Evolutionary conservation across 257 asterid species (phyloP).

Genomic region (Solanum commersonii): DNA sequence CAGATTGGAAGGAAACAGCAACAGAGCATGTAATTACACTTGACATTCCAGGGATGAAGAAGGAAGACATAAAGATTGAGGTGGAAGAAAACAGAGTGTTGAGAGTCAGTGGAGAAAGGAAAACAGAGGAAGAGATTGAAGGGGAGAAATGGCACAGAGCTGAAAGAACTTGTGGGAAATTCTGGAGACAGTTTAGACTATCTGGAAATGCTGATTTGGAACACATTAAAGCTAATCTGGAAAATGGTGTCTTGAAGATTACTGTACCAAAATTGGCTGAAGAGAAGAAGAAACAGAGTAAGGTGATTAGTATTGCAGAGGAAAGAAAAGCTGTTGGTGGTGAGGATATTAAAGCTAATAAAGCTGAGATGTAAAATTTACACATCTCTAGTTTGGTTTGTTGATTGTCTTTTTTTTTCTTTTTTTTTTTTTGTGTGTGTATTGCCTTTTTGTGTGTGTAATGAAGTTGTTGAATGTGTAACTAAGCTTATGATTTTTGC

Average conservation of each 20-base stretch:
- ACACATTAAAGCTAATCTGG: neutral
- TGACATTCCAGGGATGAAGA: neutral
- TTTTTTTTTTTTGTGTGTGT: rapidly evolving
- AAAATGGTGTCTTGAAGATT: neutral
- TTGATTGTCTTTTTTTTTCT: neutral
- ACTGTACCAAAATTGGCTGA: neutral
- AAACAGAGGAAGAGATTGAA: neutral
- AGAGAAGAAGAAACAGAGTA: neutral
- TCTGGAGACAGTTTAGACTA: neutral
- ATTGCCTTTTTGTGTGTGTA: neutral
- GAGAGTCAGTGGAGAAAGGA: neutral
- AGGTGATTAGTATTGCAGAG: neutral
- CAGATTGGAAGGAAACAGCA: neutral
- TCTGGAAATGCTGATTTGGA: neutral
- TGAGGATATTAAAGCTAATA: neutral
- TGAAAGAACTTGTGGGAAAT: neutral
- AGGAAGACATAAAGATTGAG: neutral
- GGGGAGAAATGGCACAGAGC: neutral
- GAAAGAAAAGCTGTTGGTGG: neutral
- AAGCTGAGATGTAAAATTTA: neutral
- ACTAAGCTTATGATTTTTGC: neutral
- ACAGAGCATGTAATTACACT: neutral
- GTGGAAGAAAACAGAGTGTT: neutral
- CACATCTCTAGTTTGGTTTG: neutral
- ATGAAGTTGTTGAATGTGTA: neutral